Conservation (phyloP, 1,139 yeast species). For the Cylindricascospora bacillispora region DNA sequence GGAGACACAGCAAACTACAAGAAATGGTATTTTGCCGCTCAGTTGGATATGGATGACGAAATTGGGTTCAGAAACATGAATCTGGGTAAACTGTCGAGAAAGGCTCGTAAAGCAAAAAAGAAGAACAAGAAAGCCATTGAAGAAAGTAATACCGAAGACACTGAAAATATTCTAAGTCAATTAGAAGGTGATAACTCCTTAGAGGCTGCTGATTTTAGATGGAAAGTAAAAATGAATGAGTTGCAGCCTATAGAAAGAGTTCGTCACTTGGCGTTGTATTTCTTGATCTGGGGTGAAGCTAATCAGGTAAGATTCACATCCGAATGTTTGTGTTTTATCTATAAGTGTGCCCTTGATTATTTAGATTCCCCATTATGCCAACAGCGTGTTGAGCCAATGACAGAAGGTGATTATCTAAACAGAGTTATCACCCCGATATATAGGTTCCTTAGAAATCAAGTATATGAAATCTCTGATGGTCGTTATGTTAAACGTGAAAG, state of each 20-base stretch:
- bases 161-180: slow-evolving; percentile 40
- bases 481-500: slow-evolving; percentile 94
- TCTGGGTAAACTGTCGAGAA: slow-evolving; percentile 54
- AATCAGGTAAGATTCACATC: slow-evolving; percentile 94
- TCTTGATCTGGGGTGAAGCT: slow-evolving; percentile 96
- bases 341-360: slow-evolving; percentile 86
- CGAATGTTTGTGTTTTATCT: slow-evolving; percentile 83
- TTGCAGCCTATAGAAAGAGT: slow-evolving; percentile 67
- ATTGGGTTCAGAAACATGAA: slow-evolving; percentile 70
- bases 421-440: slow-evolving; percentile 87
- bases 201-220: slow-evolving; percentile 72
- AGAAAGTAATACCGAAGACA: slow-evolving; percentile 35
- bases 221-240: slow-evolving; percentile 67
- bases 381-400: slow-evolving; percentile 76
- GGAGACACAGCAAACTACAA: slow-evolving; percentile 85
- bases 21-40: slow-evolving; percentile 95
- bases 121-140: slow-evolving; percentile 50
- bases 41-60: slow-evolving; percentile 71
- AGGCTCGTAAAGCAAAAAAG: slow-evolving; percentile 42
- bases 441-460: slow-evolving; percentile 84
- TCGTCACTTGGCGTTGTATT: slow-evolving; percentile 78
- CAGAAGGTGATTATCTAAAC: slow-evolving; percentile 92
- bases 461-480: slow-evolving; percentile 87
- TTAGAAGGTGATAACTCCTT: slow-evolving; percentile 77
- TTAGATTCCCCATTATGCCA: slow-evolving; percentile 81